Conservation (phyloP, 257 asterid species). For the Scutellaria baicalensis region DNA sequence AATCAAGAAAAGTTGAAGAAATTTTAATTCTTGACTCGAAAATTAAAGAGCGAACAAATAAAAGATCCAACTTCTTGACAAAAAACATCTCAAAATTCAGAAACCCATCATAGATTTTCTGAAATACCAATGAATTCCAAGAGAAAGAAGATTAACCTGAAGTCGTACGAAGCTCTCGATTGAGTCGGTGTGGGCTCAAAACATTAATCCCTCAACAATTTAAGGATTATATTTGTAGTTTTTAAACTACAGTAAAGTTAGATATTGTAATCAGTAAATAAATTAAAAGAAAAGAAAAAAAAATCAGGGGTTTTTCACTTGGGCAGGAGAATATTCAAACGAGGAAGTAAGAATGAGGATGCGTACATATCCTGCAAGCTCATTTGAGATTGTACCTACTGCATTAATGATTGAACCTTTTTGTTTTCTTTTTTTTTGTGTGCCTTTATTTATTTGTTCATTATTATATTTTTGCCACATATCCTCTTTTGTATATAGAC, state of each 20-base stretch:
- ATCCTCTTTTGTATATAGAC: no score
- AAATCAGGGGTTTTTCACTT: not conserved
- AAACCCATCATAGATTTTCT: constrained; percentile 1
- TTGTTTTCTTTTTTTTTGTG: not conserved
- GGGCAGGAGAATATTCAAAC: not conserved
- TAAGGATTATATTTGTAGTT: not conserved
- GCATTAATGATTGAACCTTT: not conserved
- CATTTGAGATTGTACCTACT: not conserved
- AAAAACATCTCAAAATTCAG: not conserved
- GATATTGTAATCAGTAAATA: not conserved
- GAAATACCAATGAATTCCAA: not conserved
- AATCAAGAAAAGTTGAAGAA: not conserved
- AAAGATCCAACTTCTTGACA: not conserved
- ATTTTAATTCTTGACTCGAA: not conserved
- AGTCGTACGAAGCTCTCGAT: constrained; percentile 6
- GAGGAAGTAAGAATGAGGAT: not conserved
- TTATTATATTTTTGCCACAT: no score
- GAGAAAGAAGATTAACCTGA: constrained; percentile 16
- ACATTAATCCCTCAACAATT: not conserved
- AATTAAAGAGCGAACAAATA: not conserved
- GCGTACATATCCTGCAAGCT: not conserved
- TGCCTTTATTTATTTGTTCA: not conserved
- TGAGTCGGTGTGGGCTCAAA: not conserved
- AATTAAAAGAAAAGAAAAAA: not conserved
- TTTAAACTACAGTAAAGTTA: not conserved